Conservation (phyloP, 1,139 yeast genomes). For the Candida anutae region DNA sequence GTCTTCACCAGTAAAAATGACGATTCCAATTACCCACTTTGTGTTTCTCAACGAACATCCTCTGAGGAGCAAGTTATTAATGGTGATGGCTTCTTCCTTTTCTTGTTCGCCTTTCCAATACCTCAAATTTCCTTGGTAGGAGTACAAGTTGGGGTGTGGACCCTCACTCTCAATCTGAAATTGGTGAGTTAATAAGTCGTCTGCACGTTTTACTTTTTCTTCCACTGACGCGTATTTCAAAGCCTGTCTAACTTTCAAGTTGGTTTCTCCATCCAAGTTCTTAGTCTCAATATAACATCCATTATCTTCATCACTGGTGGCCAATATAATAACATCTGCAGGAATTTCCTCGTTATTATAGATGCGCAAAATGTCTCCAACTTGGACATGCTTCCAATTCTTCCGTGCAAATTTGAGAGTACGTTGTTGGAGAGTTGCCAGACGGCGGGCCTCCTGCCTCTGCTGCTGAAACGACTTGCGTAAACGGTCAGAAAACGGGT, state of each 20-base stretch:
- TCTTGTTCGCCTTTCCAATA: slow-evolving; percentile 15
- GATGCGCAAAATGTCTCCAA: slow-evolving; percentile 47
- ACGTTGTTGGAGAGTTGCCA: slow-evolving; percentile 7
- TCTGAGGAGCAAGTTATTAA: slow-evolving; percentile 42
- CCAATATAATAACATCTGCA: slow-evolving; percentile 44
- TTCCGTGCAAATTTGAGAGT: slow-evolving; percentile 24
- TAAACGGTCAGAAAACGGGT: slow-evolving; percentile 16
- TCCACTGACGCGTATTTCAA: slow-evolving; percentile 33
- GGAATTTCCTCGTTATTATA: slow-evolving; percentile 53
- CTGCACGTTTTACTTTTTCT: slow-evolving; percentile 29
- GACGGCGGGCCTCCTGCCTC: slow-evolving; percentile 2
- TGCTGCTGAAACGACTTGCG: slow-evolving; percentile 18
- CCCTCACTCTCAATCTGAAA: slow-evolving; percentile 47
- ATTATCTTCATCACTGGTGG: slow-evolving; percentile 47
- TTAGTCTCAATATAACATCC: slow-evolving; percentile 53
- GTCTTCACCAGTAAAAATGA: slow-evolving; percentile 46
- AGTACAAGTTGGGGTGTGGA: slow-evolving; percentile 47
- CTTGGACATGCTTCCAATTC: slow-evolving; percentile 48
- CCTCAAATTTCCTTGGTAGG: slow-evolving; percentile 43
- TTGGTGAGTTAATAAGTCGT: slow-evolving; percentile 31
- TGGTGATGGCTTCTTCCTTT: slow-evolving; percentile 36
- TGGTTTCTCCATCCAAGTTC: slow-evolving; percentile 56
- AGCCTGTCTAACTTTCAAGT: slow-evolving; percentile 46
- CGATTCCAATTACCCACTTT: slow-evolving; percentile 48
- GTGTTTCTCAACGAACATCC: slow-evolving; percentile 50